Conservation (phyloP, 805 yeast genomes). For the Saccharomyces eubayanus region DNA sequence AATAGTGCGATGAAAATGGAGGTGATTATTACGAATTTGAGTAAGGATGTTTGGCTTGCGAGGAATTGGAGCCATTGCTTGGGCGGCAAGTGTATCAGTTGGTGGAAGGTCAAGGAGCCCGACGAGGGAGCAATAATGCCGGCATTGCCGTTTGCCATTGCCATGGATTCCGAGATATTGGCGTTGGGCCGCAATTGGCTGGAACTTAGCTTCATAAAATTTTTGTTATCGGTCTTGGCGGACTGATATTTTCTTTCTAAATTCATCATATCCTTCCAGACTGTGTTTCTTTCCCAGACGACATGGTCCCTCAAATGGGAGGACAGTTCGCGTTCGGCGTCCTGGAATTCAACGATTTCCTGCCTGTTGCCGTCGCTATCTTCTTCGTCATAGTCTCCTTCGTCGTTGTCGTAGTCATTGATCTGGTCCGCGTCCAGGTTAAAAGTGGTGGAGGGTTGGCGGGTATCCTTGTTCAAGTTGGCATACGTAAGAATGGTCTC, state of each 20-base stretch:
- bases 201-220: background rate
- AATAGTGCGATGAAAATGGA: conserved; percentile 40
- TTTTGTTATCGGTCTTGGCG: conserved; percentile 38
- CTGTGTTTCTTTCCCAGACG: conserved; percentile 95
- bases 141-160: background rate
- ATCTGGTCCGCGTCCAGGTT: background rate
- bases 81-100: conserved; percentile 11
- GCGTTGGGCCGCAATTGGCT: background rate
- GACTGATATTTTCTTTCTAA: conserved; percentile 81
- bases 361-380: conserved; percentile 6
- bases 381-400: background rate
- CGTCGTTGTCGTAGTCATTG: background rate
- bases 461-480: conserved; percentile 26
- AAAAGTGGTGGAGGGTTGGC: conserved; percentile 5
- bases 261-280: conserved; percentile 94
- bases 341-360: conserved; percentile 13
- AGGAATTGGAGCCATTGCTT: conserved; percentile 7
- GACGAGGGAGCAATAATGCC: background rate
- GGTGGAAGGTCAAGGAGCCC: conserved; percentile 1
- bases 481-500: conserved; percentile 50
- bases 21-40: conserved; percentile 43
- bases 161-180: background rate
- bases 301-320: conserved; percentile 77
- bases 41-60: conserved; percentile 26
- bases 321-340: conserved; percentile 43